A percentile compares a stretch with the other conserved stretches of the same genome.
Conservation (phyloP, 495 filamentous ascomycete genomes). For the Sporormia fimetaria region DNA sequence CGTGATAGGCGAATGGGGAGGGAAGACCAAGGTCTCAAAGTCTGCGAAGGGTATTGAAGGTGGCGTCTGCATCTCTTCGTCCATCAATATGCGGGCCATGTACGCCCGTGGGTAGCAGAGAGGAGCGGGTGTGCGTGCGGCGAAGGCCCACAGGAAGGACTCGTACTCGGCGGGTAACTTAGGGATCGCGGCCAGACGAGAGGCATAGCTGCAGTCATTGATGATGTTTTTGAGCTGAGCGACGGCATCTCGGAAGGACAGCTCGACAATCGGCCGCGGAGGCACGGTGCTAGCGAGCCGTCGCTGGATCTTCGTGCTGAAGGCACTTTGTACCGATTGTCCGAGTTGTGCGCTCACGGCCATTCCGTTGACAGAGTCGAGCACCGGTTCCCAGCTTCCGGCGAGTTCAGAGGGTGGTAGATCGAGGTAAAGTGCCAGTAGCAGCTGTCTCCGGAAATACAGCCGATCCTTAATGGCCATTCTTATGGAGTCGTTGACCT, state of each 20-base stretch:
- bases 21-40: slow-evolving; percentile 62
- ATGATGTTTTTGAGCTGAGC: slow-evolving; percentile 58
- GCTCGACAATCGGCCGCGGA: slow-evolving; percentile 75
- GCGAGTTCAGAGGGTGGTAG: slow-evolving; percentile 5
- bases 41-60: slow-evolving; percentile 63
- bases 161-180: slow-evolving; percentile 12
- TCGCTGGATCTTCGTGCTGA: slow-evolving; percentile 83
- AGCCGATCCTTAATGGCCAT: slow-evolving; percentile 12
- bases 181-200: slow-evolving; percentile 5
- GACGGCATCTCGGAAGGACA: slow-evolving; percentile 59
- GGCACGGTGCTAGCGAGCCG: slow-evolving; percentile 84
- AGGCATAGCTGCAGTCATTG: slow-evolving; percentile 53
- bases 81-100: slow-evolving; percentile 65
- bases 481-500: slow-evolving; percentile 7
- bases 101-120: slow-evolving; percentile 73
- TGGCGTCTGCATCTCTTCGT: slow-evolving; percentile 47
- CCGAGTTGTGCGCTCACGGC: slow-evolving; percentile 49
- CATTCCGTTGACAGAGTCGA: slow-evolving; percentile 36
- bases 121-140: slow-evolving; percentile 70
- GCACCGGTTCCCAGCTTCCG: slow-evolving; percentile 13
- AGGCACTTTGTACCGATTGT: slow-evolving; percentile 58
- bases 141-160: slow-evolving; percentile 60
- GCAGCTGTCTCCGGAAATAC: slow-evolving; percentile 18
- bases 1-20: slow-evolving; percentile 55
- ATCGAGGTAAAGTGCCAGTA: slow-evolving; percentile 19